Base-by-base conservation (phyloP, 2,329 filamentous ascomycete species). In the Diaporthe citri region DNA sequence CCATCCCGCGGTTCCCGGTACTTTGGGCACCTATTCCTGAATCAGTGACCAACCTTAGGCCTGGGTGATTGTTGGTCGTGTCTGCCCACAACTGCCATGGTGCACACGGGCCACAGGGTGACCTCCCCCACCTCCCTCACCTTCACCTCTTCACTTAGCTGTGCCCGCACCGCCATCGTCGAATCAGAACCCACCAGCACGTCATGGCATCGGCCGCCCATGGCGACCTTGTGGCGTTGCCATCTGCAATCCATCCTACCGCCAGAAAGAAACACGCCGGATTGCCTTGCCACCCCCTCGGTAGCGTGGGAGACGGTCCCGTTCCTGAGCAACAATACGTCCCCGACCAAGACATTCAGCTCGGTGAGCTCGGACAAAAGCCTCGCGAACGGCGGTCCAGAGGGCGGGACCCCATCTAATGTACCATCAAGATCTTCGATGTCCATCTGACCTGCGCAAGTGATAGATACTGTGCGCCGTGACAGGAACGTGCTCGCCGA, bases 161-260 rank as follows among this genome's bases (percentile, higher is more conserved):
- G 41, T 41, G 25, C 34, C 55, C 17, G 69, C 20, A 25, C 46
- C 31, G 46, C 57, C 48, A 22, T 56, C 25, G 31, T 64, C 71
- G 36, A 72, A 72, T 64, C 71, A 72, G 20, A 55, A 25, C 64
- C 57, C 34, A 72, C 46, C 57, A 43, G 46, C 71, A 72, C 71
- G 71, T 64, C 57, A 72, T 62, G 48, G 28, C 71, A 56, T 36
- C 17, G 57, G 46, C 71, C 31, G 48, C 56, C 70, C 70, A 51
- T 39, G 52, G n/a, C 57, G 34, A 22, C 28, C 25, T 56, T 60
- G 56, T 52, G 56, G 70, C 70, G 70, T 72, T 31, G 48, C 55
- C 56, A 62, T 31, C 55, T 46, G 20, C n/a, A 46, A 69, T 52
- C 64, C 31, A n/a, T 20, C 56, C 55, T 31, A 28, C 41, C 25